Evolutionary conservation across 2,329 filamentous ascomycete species (phyloP).

Genomic region (Colletotrichum godetiae): DNA sequence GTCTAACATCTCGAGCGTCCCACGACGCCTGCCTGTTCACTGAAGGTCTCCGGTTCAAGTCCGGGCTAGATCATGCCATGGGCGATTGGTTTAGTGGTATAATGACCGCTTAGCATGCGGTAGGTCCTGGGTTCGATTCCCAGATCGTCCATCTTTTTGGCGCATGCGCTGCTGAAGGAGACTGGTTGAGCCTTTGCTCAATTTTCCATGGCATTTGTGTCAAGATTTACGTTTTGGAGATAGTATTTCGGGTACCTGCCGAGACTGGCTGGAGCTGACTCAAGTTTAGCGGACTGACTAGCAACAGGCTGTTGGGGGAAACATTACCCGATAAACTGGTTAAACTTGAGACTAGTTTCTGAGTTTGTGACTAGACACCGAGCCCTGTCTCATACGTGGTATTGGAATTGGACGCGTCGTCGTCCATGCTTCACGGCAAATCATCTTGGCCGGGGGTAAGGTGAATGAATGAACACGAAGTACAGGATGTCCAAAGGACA

Average conservation of each 20-base stretch:
- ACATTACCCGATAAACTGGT: conserved; percentile 1
- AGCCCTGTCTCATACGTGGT: not conserved
- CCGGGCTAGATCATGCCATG: conserved; percentile 24
- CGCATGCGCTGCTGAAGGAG: not conserved
- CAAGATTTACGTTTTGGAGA: not conserved
- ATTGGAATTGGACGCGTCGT: not conserved
- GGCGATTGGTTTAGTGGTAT: conserved; percentile 18
- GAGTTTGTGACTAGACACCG: not conserved
- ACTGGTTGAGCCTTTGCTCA: not conserved
- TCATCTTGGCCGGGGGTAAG: not conserved
- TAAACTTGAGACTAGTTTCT: conserved; percentile 6
- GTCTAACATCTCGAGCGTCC: conserved; percentile 48
- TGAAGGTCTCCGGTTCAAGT: conserved; percentile 35
- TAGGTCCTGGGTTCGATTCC: conserved; percentile 25
- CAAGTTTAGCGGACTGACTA: not conserved
- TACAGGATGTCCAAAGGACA: not conserved
- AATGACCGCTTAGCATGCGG: conserved; percentile 27
- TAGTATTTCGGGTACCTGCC: not conserved
- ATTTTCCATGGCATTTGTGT: not conserved
- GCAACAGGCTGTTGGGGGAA: not conserved
- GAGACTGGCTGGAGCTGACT: not conserved
- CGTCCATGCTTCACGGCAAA: not conserved
- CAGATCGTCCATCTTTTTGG: conserved; percentile 6
- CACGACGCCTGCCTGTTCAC: not conserved
- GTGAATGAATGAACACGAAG: not conserved